Conservation (phyloP, 2,329 filamentous ascomycete genomes). For the Polytolypa hystricis region DNA sequence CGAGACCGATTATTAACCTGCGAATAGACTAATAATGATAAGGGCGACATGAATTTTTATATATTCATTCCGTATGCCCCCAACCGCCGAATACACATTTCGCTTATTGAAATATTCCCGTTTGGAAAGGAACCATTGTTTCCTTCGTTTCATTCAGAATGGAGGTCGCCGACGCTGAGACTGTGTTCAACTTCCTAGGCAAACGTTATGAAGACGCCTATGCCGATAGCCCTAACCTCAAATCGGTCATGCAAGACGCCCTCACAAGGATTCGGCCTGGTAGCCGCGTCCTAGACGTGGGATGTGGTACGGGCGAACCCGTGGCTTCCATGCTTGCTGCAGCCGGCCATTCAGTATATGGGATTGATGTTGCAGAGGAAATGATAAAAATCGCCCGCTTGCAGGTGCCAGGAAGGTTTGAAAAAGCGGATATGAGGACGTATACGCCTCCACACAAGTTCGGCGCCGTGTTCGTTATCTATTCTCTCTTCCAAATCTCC, state of each 20-base stretch:
- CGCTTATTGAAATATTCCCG: too few species aligned
- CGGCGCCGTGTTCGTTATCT: constrained; percentile 11
- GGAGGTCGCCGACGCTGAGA: constrained; percentile 7
- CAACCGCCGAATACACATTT: too few species aligned
- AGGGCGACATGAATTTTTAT: too few species aligned
- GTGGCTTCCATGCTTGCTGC: constrained; percentile 8
- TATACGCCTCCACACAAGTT: constrained; percentile 6
- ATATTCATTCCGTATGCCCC: too few species aligned
- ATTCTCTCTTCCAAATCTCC: constrained; percentile 10
- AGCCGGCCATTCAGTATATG: constrained; percentile 12
- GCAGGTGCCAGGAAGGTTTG: constrained; percentile 10
- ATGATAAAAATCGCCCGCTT: constrained; percentile 11
- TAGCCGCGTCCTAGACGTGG: constrained; percentile 13
- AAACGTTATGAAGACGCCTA: constrained; percentile 12
- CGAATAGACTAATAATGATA: too few species aligned
- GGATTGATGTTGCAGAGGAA: constrained; percentile 11
- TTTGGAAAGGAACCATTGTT: too few species aligned
- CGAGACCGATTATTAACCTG: too few species aligned
- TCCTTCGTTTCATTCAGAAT: too few species aligned
- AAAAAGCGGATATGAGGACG: constrained; percentile 12
- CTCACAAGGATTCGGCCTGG: constrained; percentile 2
- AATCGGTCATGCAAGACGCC: constrained; percentile 4
- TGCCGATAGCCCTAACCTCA: constrained; percentile 6
- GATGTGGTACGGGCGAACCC: constrained; percentile 15
- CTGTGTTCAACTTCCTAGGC: constrained; percentile 10